Evolutionary conservation across 2,329 filamentous ascomycete species (phyloP), one percentile per base, ranked within the genome.

Genomic region (Fonsecaea nubica): DNA sequence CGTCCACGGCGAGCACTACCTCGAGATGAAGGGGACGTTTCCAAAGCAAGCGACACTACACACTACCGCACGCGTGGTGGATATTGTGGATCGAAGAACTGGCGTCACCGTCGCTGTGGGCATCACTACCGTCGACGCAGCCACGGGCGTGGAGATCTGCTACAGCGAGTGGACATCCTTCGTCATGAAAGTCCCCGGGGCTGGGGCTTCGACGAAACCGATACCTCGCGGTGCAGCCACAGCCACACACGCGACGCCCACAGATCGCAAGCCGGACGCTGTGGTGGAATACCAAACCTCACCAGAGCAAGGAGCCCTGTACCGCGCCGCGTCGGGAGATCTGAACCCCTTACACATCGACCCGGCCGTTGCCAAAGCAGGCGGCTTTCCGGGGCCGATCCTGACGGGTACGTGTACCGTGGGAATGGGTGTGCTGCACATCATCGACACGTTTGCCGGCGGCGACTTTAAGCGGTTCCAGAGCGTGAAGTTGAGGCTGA

Each of bases 341-440:
- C 40, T 62, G 54, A 69, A 69, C 45, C 66, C 66, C 35, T 33
- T 69, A 55, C 66, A 69, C 55, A 69, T 69, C 55, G 58, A 58
- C 52, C 66, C 66, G 1, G 63, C 54, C 21, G 48, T 55, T 4
- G 66, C 63, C 5, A 66, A 54, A 25, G 50, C 55, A 40, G 66
- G 63, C 32, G 66, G 66, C 2, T 69, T 69, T 40, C 59, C 50
- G 2, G 63, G 53, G 5, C 66, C 66, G 13, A 63, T 69, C 32
- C 25, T 69, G 13, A 64, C 66, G 12, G 66, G 66, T 4, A 66
- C 66, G 1, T 69, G 66, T 48, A 69, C 66, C 25, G 48, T 69
- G 36, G 66, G 66, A 4, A 65, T 69, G 21, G 66, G 66, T 10
- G 60, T 69, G n/a, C 40, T 50, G 25, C 63, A 63, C 50, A 45